A percentile compares a stretch with the other conserved stretches of the same genome.
Conservation (phyloP, 2,329 filamentous ascomycete genomes). For the Daldinia sp. region DNA sequence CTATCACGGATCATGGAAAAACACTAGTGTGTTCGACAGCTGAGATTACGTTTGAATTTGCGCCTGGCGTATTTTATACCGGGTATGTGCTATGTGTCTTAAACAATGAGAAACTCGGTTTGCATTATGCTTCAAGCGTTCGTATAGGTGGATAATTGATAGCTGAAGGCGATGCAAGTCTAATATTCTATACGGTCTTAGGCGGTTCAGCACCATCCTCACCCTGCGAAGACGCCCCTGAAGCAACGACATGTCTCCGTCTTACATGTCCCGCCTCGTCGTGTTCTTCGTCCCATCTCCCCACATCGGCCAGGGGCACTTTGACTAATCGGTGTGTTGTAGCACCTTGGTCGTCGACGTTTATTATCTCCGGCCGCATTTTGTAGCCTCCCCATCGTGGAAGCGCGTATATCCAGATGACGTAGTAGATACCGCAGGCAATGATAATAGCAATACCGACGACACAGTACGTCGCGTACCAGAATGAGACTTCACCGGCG, state of each 20-base stretch:
- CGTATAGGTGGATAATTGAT: neutral
- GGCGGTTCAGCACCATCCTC: slow-evolving; percentile 8
- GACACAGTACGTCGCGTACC: slow-evolving; percentile 74
- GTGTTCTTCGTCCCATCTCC: slow-evolving; percentile 66
- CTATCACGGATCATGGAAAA: neutral
- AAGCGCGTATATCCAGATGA: slow-evolving; percentile 64
- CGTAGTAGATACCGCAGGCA: slow-evolving; percentile 65
- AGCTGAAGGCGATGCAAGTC: neutral
- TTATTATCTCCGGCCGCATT: slow-evolving; percentile 63
- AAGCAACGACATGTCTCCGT: slow-evolving; percentile 15
- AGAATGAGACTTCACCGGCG: slow-evolving; percentile 74
- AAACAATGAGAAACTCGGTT: neutral
- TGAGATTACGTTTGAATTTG: too few relatives aligned
- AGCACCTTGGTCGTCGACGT: slow-evolving; percentile 56
- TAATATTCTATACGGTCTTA: neutral
- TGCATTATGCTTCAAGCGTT: too few relatives aligned
- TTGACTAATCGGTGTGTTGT: slow-evolving; percentile 60
- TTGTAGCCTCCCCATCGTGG: slow-evolving; percentile 62
- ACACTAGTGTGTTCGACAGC: neutral
- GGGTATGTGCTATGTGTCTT: neutral
- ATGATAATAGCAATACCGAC: slow-evolving; percentile 68
- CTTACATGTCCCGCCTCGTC: slow-evolving; percentile 56
- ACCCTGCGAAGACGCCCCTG: slow-evolving; percentile 9
- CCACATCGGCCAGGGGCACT: slow-evolving; percentile 59
- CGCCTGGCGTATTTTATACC: too few relatives aligned